Conservation (phyloP, 2,329 filamentous ascomycete genomes). For the Hortaea sp. region DNA sequence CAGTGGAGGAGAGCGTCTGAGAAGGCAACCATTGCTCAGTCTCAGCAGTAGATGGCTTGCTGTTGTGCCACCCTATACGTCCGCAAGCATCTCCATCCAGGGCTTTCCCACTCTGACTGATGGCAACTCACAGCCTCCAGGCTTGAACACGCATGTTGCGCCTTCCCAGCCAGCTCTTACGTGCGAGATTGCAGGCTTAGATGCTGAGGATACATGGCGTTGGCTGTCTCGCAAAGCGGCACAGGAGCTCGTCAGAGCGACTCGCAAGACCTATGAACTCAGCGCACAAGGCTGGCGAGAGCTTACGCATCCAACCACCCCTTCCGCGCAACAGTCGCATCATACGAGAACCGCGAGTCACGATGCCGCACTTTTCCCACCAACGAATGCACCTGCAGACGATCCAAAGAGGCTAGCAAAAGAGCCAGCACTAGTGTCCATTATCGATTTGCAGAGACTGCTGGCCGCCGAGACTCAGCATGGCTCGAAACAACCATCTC, state of each 20-base stretch:
- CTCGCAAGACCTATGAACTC: conserved; percentile 49
- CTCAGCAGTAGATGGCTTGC: conserved; percentile 67
- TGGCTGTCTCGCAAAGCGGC: conserved; percentile 56
- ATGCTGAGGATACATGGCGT: conserved; percentile 43
- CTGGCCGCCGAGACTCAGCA: conserved; percentile 36
- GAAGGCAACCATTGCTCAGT: conserved; percentile 52
- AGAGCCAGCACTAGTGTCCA: conserved; percentile 64
- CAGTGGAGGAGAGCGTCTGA: conserved; percentile 3
- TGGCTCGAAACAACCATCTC: conserved; percentile 38
- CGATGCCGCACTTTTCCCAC: conserved; percentile 47
- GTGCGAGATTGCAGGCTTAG: conserved; percentile 61
- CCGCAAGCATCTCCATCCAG: conserved; percentile 59
- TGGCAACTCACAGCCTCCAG: conserved; percentile 46
- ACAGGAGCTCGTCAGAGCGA: conserved; percentile 66
- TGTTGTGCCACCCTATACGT: conserved; percentile 60
- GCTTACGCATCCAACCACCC: conserved; percentile 57
- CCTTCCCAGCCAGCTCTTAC: conserved; percentile 59
- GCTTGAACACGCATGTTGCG: conserved; percentile 49
- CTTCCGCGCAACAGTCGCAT: conserved; percentile 8
- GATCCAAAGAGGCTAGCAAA: conserved; percentile 43
- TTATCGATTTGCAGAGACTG: conserved; percentile 59
- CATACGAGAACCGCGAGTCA: conserved; percentile 10
- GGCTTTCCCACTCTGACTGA: conserved; percentile 48
- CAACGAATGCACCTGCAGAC: conserved; percentile 58
- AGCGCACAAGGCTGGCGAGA: conserved; percentile 68